Conservation (phyloP, 2,329 filamentous ascomycete genomes). For the Paracorniculantispora psalliotae region DNA sequence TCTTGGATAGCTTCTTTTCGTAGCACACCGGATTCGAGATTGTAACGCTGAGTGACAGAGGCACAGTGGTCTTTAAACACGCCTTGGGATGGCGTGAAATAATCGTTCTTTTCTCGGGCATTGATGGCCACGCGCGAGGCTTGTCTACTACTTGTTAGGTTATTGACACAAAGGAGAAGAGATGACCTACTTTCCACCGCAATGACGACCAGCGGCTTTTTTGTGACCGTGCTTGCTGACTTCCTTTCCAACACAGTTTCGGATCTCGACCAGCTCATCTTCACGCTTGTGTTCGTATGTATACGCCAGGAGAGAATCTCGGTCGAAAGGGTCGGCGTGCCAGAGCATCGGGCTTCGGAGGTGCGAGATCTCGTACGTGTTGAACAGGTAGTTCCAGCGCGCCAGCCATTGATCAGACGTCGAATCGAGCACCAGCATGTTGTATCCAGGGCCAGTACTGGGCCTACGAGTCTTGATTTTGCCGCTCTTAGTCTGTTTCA, state of each 20-base stretch:
- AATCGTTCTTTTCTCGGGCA: conserved; percentile 63
- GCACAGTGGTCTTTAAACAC: conserved; percentile 60
- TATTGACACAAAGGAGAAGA: not conserved
- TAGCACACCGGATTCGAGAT: conserved; percentile 44
- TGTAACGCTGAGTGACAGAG: conserved; percentile 52
- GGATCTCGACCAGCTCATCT: conserved; percentile 63
- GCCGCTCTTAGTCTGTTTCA: conserved; percentile 42
- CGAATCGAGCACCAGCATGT: conserved; percentile 63
- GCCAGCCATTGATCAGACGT: conserved; percentile 61
- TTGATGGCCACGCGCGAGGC: conserved; percentile 51
- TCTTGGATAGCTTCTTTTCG: conserved; percentile 55
- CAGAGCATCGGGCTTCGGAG: conserved; percentile 79
- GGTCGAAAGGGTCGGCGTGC: conserved; percentile 70
- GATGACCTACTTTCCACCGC: conserved; percentile 38
- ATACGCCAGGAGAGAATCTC: conserved; percentile 68
- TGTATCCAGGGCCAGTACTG: conserved; percentile 23
- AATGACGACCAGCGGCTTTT: conserved; percentile 38
- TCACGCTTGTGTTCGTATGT: conserved; percentile 57
- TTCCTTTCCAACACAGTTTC: conserved; percentile 72
- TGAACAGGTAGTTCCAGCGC: conserved; percentile 66
- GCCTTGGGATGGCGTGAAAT: conserved; percentile 58
- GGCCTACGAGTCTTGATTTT: conserved; percentile 21
- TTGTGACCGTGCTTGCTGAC: conserved; percentile 76
- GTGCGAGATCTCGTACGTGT: conserved; percentile 63
- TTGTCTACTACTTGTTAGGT: conserved; percentile 30